phyloP scores from a whole-genome alignment of 768 basidiomycete genomes.

The Collybiopsis confluens region DNA sequence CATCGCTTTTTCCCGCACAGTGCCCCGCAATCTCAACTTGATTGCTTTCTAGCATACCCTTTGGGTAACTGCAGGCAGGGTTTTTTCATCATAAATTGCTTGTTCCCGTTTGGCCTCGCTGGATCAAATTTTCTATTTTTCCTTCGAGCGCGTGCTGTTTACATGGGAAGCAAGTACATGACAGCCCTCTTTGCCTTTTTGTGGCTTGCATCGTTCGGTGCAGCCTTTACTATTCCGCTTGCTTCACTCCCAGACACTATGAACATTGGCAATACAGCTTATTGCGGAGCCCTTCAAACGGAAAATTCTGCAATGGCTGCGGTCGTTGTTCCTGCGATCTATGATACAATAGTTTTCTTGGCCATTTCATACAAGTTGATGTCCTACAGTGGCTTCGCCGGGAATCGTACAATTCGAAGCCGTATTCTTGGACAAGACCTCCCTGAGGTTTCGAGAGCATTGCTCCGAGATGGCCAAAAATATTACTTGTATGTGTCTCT shows the following conservation, averaged over 20 bases:
- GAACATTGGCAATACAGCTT: slow-evolving; percentile 18
- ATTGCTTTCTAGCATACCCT: too few species aligned
- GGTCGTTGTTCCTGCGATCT: slow-evolving; percentile 17
- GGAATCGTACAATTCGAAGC: slow-evolving; percentile 5
- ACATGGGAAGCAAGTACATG: slow-evolving; percentile 16
- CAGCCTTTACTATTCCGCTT: slow-evolving; percentile 20
- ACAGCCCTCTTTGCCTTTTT: slow-evolving; percentile 22
- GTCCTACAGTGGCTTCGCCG: slow-evolving; percentile 8
- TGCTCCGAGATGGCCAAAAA: slow-evolving; percentile 25
- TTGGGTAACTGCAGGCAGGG: too few species aligned
- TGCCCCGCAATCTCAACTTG: too few species aligned
- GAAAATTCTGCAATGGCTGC: slow-evolving; percentile 16
- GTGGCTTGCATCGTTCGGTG: slow-evolving; percentile 25
- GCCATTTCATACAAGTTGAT: slow-evolving; percentile 25
- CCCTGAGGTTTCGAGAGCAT: slow-evolving; percentile 21
- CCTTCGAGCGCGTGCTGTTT: slow-evolving; percentile 24
- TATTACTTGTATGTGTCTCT: slow-evolving; percentile 26
- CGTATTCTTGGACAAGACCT: slow-evolving; percentile 17
- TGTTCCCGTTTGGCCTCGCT: too few species aligned
- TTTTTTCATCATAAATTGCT: too few species aligned
- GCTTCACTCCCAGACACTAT: slow-evolving; percentile 15
- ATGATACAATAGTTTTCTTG: slow-evolving; percentile 27
- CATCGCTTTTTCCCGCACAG: too few species aligned
- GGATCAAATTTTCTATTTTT: slow-evolving; percentile 19
- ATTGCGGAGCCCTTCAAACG: slow-evolving; percentile 18